Conservation (phyloP, 169 alveolate species). For the Plasmodium gonderi region DNA sequence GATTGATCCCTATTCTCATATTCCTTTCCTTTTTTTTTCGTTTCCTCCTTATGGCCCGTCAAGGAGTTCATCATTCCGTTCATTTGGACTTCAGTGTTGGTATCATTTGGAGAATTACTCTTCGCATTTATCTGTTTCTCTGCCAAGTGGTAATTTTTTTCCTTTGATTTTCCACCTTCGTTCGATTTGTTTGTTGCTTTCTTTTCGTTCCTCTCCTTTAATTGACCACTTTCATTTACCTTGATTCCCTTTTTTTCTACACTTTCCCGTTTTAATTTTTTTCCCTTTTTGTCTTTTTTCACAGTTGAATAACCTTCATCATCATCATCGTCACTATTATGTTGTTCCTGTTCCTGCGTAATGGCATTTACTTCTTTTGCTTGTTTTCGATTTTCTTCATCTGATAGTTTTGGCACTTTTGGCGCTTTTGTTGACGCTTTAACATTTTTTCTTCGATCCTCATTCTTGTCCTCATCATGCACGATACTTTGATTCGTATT, state of each 20-base stretch:
- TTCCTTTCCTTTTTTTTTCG: background rate
- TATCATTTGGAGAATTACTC: background rate
- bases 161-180: background rate
- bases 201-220: background rate
- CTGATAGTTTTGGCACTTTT: background rate
- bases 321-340: background rate
- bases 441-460: background rate
- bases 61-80: too few species aligned
- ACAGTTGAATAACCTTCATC: background rate
- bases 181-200: background rate
- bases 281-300: slow-evolving; percentile 5
- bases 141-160: background rate
- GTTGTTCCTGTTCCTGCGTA: background rate
- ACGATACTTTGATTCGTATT: background rate
- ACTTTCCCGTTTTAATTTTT: background rate
- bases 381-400: slow-evolving; percentile 1
- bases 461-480: background rate
- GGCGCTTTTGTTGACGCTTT: background rate
- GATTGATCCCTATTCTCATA: background rate
- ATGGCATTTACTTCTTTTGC: background rate
- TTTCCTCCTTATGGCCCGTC: background rate
- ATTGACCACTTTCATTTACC: background rate
- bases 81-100: too few species aligned
- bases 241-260: background rate
- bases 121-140: background rate